A percentile compares a stretch with the other conserved stretches of the same genome.
These are phyloP conservation scores for Cicer bijugum DNA, from an alignment of 306 rosid genomes.

Conservation along the genomic window DNA sequence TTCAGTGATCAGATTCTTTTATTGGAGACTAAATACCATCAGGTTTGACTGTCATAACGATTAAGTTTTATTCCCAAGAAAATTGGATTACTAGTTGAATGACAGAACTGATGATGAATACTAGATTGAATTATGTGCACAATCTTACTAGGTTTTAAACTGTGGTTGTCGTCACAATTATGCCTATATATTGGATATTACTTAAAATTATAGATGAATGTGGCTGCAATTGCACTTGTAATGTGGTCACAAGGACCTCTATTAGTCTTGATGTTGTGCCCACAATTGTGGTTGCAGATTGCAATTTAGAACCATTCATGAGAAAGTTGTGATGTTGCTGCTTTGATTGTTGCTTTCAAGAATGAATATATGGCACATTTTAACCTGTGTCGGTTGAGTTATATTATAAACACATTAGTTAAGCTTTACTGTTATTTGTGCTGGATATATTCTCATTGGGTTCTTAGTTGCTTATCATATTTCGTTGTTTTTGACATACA, in stretches of 20 bases:
- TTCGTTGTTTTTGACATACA: conserved; percentile 36
- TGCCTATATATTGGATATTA: neutral
- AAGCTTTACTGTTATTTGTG: conserved; percentile 18
- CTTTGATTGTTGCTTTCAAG: conserved; percentile 5
- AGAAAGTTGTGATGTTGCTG: neutral
- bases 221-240: neutral
- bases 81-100: conserved; percentile 27
- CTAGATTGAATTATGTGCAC: conserved; percentile 36
- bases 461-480: conserved; percentile 30
- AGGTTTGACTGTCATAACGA: conserved; percentile 58
- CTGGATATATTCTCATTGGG: neutral
- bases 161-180: neutral
- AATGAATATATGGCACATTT: conserved; percentile 34
- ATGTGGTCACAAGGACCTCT: neutral
- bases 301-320: neutral
- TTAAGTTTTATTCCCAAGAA: conserved; percentile 20
- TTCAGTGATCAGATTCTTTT: conserved; percentile 79
- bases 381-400: neutral
- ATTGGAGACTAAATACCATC: conserved; percentile 74
- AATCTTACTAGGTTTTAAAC: conserved; percentile 4
- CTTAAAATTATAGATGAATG: neutral
- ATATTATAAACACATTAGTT: conserved; percentile 14
- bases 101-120: conserved; percentile 30
- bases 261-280: neutral
- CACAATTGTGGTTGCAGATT: neutral